These are phyloP conservation scores for Backusella luteola DNA, from an alignment of 192 early-diverging fungal species.

Conservation along the genomic window DNA sequence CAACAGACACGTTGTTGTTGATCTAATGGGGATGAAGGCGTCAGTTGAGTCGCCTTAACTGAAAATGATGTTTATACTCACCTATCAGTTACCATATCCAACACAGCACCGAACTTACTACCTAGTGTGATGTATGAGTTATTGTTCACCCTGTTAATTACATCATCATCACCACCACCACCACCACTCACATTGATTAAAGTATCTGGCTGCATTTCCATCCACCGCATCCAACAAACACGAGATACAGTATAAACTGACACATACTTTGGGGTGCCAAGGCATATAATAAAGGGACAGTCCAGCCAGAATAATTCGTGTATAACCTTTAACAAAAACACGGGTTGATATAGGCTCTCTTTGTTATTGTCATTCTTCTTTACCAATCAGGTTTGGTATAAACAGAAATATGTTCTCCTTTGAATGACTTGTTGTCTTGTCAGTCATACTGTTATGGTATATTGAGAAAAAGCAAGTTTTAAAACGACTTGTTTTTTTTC, in stretches of 20 bases:
- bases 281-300: slow-evolving; percentile 78
- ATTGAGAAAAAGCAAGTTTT: not conserved
- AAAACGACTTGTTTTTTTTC: too few relatives aligned
- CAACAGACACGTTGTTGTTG: slow-evolving; percentile 89
- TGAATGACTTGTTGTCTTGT: not conserved
- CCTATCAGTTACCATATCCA: slow-evolving; percentile 99
- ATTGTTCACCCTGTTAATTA: too few relatives aligned
- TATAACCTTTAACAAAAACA: slow-evolving; percentile 61
- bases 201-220: slow-evolving; percentile 89
- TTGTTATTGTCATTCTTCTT: not conserved
- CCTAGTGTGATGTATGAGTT: too few relatives aligned
- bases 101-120: slow-evolving; percentile 92
- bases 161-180: too few relatives aligned
- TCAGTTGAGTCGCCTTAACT: too few relatives aligned
- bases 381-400: slow-evolving; percentile 79
- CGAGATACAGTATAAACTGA: slow-evolving; percentile 79
- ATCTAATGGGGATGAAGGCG: slow-evolving; percentile 36
- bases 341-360: not conserved
- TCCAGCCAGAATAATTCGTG: slow-evolving; percentile 76
- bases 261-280: slow-evolving; percentile 65
- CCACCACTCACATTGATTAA: slow-evolving; percentile 91
- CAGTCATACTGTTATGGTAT: not conserved
- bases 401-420: slow-evolving; percentile 70
- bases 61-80: slow-evolving; percentile 19
- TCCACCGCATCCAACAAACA: slow-evolving; percentile 93